A percentile compares a stretch with the other conserved stretches of the same genome.
Conservation (phyloP, 129 eudicot genomes). For the Flaveria linearis region DNA sequence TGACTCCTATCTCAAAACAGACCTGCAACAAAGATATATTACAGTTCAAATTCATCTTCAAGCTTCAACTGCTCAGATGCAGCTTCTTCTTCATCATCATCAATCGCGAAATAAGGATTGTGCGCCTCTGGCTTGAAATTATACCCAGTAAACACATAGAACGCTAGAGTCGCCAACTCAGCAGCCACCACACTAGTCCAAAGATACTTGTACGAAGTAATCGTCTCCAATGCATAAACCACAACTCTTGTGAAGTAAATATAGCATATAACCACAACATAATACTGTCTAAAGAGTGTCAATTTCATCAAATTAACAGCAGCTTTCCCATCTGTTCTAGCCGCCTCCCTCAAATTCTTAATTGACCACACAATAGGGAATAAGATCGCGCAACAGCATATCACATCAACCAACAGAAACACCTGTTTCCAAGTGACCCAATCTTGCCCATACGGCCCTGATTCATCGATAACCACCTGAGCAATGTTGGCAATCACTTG, state of each 20-base stretch:
- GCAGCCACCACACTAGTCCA: constrained; percentile 81
- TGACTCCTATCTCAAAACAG: constrained; percentile 39
- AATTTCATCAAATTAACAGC: constrained; percentile 85
- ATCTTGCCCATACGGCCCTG: constrained; percentile 72
- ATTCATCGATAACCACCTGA: constrained; percentile 70
- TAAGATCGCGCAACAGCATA: constrained; percentile 80
- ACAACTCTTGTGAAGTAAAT: constrained; percentile 81
- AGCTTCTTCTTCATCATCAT: constrained; percentile 94
- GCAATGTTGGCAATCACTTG: constrained; percentile 86
- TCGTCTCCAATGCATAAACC: constrained; percentile 76
- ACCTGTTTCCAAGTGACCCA: constrained; percentile 88
- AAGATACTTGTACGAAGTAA: constrained; percentile 63
- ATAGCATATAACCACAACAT: constrained; percentile 79
- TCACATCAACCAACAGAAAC: constrained; percentile 71
- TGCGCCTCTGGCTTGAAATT: constrained; percentile 79
- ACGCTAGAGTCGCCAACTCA: constrained; percentile 79
- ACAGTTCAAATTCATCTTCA: constrained; percentile 83
- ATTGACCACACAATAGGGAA: constrained; percentile 95
- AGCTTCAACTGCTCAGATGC: constrained; percentile 75
- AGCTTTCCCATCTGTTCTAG: constrained; percentile 83
- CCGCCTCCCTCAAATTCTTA: constrained; percentile 76
- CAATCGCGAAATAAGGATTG: constrained; percentile 73
- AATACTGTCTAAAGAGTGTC: constrained; percentile 73
- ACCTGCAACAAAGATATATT: constrained; percentile 34
- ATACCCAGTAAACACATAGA: constrained; percentile 68